These are phyloP conservation scores for Inga oerstediana DNA, from an alignment of 306 rosid genomes.

Conservation along the genomic window DNA sequence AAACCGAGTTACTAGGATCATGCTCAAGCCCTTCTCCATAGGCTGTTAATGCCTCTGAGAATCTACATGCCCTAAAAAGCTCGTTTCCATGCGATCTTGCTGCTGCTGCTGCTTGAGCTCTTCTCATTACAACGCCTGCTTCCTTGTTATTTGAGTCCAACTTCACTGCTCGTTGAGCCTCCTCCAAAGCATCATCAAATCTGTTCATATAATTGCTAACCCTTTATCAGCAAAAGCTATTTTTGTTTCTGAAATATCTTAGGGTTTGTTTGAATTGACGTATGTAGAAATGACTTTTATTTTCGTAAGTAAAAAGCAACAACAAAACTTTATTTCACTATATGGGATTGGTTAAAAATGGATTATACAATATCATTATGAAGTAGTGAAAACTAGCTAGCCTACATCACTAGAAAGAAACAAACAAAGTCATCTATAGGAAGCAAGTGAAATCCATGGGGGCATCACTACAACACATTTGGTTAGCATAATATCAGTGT, in stretches of 20 bases:
- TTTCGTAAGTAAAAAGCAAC: no score
- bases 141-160: conserved; percentile 71
- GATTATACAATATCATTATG: no score
- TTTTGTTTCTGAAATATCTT: background rate
- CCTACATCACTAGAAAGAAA: no score
- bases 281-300: no score
- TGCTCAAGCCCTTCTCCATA: conserved; percentile 83
- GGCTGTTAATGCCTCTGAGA: conserved; percentile 70
- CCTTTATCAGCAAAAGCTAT: background rate
- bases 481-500: no score
- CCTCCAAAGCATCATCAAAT: conserved; percentile 79
- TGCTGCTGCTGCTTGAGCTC: conserved; percentile 46
- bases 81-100: conserved; percentile 79
- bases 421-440: no score
- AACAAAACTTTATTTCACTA: no score
- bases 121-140: conserved; percentile 52
- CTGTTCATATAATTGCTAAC: conserved; percentile 36
- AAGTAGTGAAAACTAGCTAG: no score
- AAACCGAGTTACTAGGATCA: conserved; percentile 65
- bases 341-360: no score
- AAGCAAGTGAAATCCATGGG: no score
- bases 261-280: no score
- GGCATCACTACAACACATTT: no score
- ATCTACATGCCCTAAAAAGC: conserved; percentile 68
- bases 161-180: conserved; percentile 54